phyloP scores from a whole-genome alignment of 306 rosid species.

The Pyrus betulifolia region DNA sequence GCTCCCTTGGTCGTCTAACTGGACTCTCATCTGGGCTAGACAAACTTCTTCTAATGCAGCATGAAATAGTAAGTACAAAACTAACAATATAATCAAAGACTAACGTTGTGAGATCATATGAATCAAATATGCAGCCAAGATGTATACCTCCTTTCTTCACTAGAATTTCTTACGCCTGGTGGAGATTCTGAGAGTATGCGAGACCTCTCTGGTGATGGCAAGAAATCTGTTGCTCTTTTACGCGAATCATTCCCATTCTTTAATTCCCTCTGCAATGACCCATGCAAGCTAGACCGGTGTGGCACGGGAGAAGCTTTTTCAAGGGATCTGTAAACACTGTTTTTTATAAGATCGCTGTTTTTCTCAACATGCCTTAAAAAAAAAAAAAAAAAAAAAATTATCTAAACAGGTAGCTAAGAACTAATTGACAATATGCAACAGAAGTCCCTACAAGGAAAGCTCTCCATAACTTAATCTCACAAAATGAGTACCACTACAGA shows the following conservation, averaged over 20 bases:
- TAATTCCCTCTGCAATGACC: slow-evolving; percentile 27
- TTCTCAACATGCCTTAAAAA: background rate
- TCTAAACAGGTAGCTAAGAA: background rate
- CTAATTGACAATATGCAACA: background rate
- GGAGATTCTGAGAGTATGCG: slow-evolving; percentile 39
- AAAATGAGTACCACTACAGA: background rate
- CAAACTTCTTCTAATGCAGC: slow-evolving; percentile 21
- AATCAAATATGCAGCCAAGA: slow-evolving; percentile 1
- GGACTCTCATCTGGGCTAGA: slow-evolving; percentile 38
- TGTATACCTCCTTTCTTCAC: slow-evolving; percentile 51
- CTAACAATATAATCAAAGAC: slow-evolving; percentile 2
- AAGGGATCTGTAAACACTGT: slow-evolving; percentile 29
- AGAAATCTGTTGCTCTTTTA: slow-evolving; percentile 26
- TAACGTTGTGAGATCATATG: background rate
- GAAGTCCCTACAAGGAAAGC: background rate
- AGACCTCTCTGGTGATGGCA: slow-evolving; percentile 36
- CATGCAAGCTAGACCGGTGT: slow-evolving; percentile 32
- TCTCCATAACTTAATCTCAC: background rate
- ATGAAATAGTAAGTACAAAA: background rate
- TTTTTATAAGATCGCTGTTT: background rate
- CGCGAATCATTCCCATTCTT: slow-evolving; percentile 23
- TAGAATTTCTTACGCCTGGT: slow-evolving; percentile 31
- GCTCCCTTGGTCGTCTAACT: slow-evolving; percentile 33
- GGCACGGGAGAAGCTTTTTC: slow-evolving; percentile 30
- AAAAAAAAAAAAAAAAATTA: background rate